These are phyloP conservation scores for Furculomyces boomerangus DNA, from an alignment of 371 early-diverging fungal species.

Conservation along the genomic window DNA sequence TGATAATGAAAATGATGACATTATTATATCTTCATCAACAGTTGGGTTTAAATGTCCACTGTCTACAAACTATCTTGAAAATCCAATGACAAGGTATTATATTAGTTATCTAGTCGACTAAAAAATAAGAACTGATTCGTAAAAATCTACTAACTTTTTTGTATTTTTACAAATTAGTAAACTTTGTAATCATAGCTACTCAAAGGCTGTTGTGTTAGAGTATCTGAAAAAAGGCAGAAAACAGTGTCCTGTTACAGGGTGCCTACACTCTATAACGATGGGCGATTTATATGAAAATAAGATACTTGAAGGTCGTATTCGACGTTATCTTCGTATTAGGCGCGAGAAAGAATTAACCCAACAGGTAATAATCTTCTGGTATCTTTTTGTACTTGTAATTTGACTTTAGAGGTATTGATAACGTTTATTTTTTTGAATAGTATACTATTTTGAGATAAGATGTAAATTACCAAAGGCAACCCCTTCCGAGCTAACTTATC, in stretches of 20 bases:
- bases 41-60: neutral
- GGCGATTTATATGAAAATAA: slow-evolving; percentile 2
- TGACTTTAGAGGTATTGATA: too few species aligned
- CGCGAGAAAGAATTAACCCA: neutral
- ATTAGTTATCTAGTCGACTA: neutral
- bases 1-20: neutral
- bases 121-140: neutral
- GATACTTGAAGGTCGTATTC: neutral
- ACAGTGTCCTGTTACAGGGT: slow-evolving; percentile 1
- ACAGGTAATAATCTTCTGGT: too few species aligned
- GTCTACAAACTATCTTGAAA: slow-evolving; percentile 1
- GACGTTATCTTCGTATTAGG: neutral
- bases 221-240: neutral
- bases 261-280: neutral
- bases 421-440: too few species aligned
- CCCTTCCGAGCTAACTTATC: too few species aligned
- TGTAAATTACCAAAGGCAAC: too few species aligned
- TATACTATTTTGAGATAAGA: neutral
- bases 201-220: neutral
- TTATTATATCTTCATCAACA: neutral
- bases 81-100: slow-evolving; percentile 1
- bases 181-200: slow-evolving; percentile 1
- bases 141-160: neutral
- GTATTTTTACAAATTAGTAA: neutral
- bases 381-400: too few species aligned